Conservation (phyloP, 73 alveolate genomes). For the Tetrahymena elliotti region DNA sequence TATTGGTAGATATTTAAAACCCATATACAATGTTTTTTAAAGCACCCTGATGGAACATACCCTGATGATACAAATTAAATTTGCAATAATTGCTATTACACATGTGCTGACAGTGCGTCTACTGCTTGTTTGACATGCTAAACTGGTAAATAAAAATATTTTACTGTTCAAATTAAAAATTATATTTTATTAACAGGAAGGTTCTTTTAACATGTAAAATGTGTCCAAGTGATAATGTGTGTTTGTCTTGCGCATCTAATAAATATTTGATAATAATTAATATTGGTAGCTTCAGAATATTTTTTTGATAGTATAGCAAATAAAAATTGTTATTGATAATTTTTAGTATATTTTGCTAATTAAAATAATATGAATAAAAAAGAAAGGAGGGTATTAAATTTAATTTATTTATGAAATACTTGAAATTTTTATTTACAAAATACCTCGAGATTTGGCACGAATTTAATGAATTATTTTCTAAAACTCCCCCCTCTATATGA, state of each 20-base stretch:
- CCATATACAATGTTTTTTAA: not conserved
- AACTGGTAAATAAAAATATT: not conserved
- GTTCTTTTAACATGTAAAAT: not conserved
- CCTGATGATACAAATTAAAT: not conserved
- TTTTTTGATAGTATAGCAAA: too few species aligned
- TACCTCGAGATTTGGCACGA: too few species aligned
- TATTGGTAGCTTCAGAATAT: too few species aligned
- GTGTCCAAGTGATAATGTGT: not conserved
- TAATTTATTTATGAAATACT: too few species aligned
- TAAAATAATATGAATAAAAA: too few species aligned
- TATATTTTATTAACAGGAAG: not conserved
- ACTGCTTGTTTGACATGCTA: not conserved
- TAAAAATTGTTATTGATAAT: too few species aligned
- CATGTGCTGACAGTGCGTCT: not conserved
- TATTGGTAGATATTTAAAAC: not conserved
- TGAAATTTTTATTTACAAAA: too few species aligned
- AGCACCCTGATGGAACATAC: not conserved
- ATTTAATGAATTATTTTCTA: too few species aligned
- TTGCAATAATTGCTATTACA: not conserved
- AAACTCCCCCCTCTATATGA: too few species aligned
- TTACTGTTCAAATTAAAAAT: not conserved
- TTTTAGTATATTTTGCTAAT: too few species aligned
- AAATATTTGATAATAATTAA: too few species aligned
- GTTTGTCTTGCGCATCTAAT: not conserved
- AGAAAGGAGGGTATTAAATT: too few species aligned